These are phyloP conservation scores for Xylaria sp. DNA, from an alignment of 2,329 filamentous ascomycete species.

Conservation along the genomic window DNA sequence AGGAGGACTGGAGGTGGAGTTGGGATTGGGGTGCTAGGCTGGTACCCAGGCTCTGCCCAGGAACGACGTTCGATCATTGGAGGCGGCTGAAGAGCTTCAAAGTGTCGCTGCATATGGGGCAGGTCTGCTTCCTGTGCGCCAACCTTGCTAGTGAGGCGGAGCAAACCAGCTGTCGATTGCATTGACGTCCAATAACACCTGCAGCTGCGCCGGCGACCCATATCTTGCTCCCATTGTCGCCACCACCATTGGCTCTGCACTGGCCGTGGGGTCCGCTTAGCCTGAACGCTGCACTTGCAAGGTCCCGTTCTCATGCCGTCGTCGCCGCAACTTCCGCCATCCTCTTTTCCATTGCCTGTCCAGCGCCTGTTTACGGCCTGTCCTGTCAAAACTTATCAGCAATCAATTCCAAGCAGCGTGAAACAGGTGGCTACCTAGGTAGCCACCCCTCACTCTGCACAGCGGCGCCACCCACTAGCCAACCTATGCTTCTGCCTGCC, in stretches of 20 bases:
- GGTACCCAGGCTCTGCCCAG: too few species aligned
- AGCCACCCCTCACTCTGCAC: too few species aligned
- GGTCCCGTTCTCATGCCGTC: conserved; percentile 8
- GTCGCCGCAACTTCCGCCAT: conserved; percentile 26
- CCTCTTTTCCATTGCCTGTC: too few species aligned
- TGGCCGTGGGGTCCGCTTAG: not conserved
- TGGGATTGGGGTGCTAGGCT: not conserved
- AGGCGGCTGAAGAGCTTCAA: conserved; percentile 30
- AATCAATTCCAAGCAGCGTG: conserved; percentile 7
- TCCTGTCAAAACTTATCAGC: conserved; percentile 19
- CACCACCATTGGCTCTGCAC: conserved; percentile 11
- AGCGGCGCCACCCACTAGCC: not conserved
- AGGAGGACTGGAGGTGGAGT: not conserved
- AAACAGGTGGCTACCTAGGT: not conserved
- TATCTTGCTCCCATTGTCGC: not conserved
- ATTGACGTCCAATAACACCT: conserved; percentile 4
- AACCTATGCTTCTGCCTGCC: not conserved
- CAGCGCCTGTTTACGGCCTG: too few species aligned
- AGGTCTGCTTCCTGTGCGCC: conserved; percentile 14
- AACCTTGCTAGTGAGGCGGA: conserved; percentile 30
- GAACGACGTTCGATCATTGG: conserved; percentile 31
- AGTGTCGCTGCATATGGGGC: conserved; percentile 16
- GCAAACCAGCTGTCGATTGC: conserved; percentile 20
- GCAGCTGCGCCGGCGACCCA: not conserved
- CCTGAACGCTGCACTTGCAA: conserved; percentile 3